phyloP scores from a whole-genome alignment of 2,329 filamentous ascomycete genomes.

The Aspergillus sp. region DNA sequence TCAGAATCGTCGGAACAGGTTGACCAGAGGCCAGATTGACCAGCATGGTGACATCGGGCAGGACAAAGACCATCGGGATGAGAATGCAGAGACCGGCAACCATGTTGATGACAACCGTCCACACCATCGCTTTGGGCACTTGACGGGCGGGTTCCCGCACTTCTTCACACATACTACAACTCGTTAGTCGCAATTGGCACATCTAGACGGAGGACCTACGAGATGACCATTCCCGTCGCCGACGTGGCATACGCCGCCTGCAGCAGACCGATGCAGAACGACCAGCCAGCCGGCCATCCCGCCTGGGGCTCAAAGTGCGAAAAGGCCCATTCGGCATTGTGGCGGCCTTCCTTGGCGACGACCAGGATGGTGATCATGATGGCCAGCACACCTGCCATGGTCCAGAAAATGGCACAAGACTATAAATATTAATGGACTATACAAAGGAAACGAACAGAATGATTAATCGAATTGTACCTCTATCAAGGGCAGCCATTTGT shows the following conservation, averaged over 20 bases:
- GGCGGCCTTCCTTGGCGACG: constrained; percentile 65
- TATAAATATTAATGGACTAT: constrained; percentile 58
- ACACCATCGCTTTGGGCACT: constrained; percentile 65
- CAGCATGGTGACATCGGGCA: constrained; percentile 61
- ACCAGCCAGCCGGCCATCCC: constrained; percentile 66
- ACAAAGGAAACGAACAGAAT: constrained; percentile 1
- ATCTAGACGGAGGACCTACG: constrained; percentile 45
- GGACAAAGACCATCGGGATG: constrained; percentile 68
- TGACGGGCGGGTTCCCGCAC: constrained; percentile 60
- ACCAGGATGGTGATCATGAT: constrained; percentile 63
- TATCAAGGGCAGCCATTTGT: constrained; percentile 52
- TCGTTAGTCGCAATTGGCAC: constrained; percentile 6
- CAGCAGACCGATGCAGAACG: constrained; percentile 65
- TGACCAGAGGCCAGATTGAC: constrained; percentile 64
- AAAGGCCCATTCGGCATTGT: constrained; percentile 54
- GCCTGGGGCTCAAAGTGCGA: constrained; percentile 55
- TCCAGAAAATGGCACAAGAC: constrained; percentile 74
- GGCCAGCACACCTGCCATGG: constrained; percentile 56
- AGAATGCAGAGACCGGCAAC: constrained; percentile 63
- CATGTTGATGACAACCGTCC: constrained; percentile 61
- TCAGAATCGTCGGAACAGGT: constrained; percentile 70
- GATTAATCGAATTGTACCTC: constrained; percentile 53
- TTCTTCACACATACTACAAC: constrained; percentile 59
- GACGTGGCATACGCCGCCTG: constrained; percentile 66
- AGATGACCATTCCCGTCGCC: constrained; percentile 71